Percentiles rank a stretch among this genome's conserved stretches.
phyloP scores from a whole-genome alignment of 2,329 filamentous ascomycete genomes.

The Diaporthe batatas region DNA sequence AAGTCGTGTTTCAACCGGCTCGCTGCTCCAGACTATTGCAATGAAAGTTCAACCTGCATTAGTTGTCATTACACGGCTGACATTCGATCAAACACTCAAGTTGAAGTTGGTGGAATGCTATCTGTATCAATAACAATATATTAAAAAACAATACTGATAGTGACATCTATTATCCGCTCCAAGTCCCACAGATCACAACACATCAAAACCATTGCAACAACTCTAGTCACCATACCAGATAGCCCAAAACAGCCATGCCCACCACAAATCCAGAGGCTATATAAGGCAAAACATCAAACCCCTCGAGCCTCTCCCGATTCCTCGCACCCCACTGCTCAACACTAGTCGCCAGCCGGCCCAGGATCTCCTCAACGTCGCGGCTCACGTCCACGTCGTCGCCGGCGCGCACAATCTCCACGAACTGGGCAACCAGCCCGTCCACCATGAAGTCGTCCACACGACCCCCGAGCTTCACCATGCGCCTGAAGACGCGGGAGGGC shows the following conservation, averaged over 20 bases:
- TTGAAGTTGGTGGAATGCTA: too few relatives aligned
- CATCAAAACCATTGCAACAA: background rate
- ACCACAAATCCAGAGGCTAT: background rate
- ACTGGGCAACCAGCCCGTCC: conserved; percentile 29
- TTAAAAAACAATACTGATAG: too few relatives aligned
- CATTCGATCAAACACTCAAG: too few relatives aligned
- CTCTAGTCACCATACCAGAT: background rate
- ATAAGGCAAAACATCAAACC: conserved; percentile 21
- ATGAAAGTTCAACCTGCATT: too few relatives aligned
- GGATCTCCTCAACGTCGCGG: conserved; percentile 13
- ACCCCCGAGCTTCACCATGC: conserved; percentile 13
- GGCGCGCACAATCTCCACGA: conserved; percentile 24
- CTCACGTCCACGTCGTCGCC: conserved; percentile 25
- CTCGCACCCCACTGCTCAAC: conserved; percentile 15
- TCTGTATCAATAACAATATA: too few relatives aligned
- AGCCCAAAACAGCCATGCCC: background rate
- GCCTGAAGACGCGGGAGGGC: conserved; percentile 1
- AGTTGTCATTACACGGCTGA: too few relatives aligned
- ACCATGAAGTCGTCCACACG: conserved; percentile 22
- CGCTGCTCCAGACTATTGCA: too few relatives aligned
- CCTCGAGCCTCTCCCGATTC: conserved; percentile 26
- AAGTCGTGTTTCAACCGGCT: too few relatives aligned
- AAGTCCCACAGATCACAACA: too few relatives aligned
- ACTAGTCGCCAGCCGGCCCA: conserved; percentile 29
- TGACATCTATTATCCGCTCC: too few relatives aligned